Evolutionary conservation across 2,329 filamentous ascomycete species (phyloP).

Genomic region (Emericellopsis cladophorae): DNA sequence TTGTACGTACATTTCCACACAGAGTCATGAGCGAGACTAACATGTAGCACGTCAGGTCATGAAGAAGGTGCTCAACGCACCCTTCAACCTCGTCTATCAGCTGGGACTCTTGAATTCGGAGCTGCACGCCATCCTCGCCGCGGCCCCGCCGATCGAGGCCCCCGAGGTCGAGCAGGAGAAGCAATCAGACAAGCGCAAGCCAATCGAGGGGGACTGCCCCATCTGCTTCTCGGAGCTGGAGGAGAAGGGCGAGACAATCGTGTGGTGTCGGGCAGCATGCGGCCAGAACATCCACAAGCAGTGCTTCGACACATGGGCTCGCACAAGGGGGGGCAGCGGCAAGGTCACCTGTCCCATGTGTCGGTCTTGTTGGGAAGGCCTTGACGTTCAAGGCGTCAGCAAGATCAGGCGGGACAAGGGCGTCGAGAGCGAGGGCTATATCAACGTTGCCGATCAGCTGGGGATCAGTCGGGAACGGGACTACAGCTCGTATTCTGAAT

Average conservation of each 20-base stretch:
- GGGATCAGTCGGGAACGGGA: slow-evolving; percentile 41
- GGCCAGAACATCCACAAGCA: slow-evolving; percentile 41
- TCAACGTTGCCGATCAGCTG: slow-evolving; percentile 49
- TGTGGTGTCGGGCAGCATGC: slow-evolving; percentile 39
- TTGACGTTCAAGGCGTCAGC: slow-evolving; percentile 21
- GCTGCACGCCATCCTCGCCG: slow-evolving; percentile 42
- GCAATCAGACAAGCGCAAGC: slow-evolving; percentile 26
- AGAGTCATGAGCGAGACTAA: not conserved
- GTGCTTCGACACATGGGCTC: slow-evolving; percentile 42
- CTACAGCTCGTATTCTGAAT: slow-evolving; percentile 10
- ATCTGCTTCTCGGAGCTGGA: slow-evolving; percentile 40
- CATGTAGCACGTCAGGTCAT: slow-evolving; percentile 27
- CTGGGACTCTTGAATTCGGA: slow-evolving; percentile 46
- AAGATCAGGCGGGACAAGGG: slow-evolving; percentile 23
- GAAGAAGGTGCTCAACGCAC: slow-evolving; percentile 44
- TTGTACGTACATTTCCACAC: slow-evolving; percentile 16
- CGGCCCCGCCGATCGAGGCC: slow-evolving; percentile 35
- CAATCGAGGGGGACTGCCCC: slow-evolving; percentile 40
- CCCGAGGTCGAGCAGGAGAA: not conserved
- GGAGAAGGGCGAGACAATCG: slow-evolving; percentile 22
- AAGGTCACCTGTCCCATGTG: slow-evolving; percentile 49
- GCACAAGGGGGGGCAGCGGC: slow-evolving; percentile 23
- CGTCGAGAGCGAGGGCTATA: slow-evolving; percentile 38
- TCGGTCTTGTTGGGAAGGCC: slow-evolving; percentile 41
- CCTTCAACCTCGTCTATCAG: slow-evolving; percentile 45